Evolutionary conservation across 352 stramenopile species (phyloP), one percentile per base, ranked within the genome.

Genomic region (Aphanomyces invadans): DNA sequence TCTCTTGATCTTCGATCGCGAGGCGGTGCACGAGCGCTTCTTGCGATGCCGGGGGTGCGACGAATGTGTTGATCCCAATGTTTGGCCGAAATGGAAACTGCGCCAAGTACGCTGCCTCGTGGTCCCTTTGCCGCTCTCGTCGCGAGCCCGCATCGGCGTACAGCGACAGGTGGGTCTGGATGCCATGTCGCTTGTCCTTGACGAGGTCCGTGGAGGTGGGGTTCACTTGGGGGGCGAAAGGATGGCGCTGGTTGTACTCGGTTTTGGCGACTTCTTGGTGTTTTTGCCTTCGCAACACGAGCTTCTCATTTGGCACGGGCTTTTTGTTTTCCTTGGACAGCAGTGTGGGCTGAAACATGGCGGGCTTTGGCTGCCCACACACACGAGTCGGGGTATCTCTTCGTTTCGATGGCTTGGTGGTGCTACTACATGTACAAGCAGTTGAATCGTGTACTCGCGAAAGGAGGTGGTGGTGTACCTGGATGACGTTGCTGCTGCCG

Each of bases 51-150:
- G 15, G 12, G 25, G 49, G 15, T 26, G 49, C 25, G 21, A 57
- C 49, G 23, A 57, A 57, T 28, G 79, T 63, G 57, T 89, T 90
- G 10, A 90, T 76, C 15, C 83, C 83, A 57, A 92, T 90, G 63
- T 92, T 73, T 21, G 83, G 83, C 62, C 89, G 89, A 74, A 90
- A 89, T 12, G 83, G 61, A 69, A 83, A 89, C 70, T 88, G 80
- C 44, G 73, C 75, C 21, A 85, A 56, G 60, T 88, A 81, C 60
- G 77, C 76, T 17, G 80, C 63, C 42, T 89, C 81, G 4, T 71
- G 70, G 15, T 77, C 77, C 29, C 88, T 72, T 0, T 73, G 71
- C 19, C 76, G 65, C 1, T 74, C 71, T 32, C 74, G 73, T 11
- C 71, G 72, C 15, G 86, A 70, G 46, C 85, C 86, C 17, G 80